Evolutionary conservation across 495 filamentous ascomycete genomes (phyloP).

Genomic region (Lasiosphaeria ovina): DNA sequence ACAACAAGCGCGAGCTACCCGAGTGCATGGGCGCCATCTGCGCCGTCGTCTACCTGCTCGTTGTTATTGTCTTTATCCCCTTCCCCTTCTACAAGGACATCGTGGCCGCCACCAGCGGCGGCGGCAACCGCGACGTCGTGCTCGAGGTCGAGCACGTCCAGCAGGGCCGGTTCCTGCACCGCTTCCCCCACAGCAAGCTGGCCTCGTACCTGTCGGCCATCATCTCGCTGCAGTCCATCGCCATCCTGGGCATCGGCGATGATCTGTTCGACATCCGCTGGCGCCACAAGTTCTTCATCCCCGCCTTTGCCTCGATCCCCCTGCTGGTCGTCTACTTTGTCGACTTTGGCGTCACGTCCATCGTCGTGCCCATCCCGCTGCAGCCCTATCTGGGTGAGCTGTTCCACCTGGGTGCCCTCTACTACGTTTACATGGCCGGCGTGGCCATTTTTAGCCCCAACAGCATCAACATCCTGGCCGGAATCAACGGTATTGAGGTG

Average conservation of each 20-base stretch:
- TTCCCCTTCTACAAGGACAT: slow-evolving; percentile 99
- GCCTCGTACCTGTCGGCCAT: slow-evolving; percentile 94
- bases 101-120: slow-evolving; percentile 90
- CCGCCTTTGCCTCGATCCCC: slow-evolving; percentile 88
- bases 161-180: slow-evolving; percentile 75
- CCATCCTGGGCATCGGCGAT: slow-evolving; percentile 89
- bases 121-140: slow-evolving; percentile 85
- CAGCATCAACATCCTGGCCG: slow-evolving; percentile 97
- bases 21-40: slow-evolving; percentile 98
- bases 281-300: slow-evolving; percentile 98
- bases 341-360: slow-evolving; percentile 92
- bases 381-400: slow-evolving; percentile 78
- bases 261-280: slow-evolving; percentile 98
- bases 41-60: slow-evolving; percentile 85
- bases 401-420: slow-evolving; percentile 82
- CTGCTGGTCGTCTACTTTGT: slow-evolving; percentile 97
- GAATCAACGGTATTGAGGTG: slow-evolving; percentile 97
- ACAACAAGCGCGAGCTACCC: slow-evolving; percentile 66
- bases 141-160: slow-evolving; percentile 65
- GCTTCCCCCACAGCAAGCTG: slow-evolving; percentile 94
- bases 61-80: slow-evolving; percentile 86
- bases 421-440: slow-evolving; percentile 95
- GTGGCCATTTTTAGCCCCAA: slow-evolving; percentile 96
- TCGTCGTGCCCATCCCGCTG: slow-evolving; percentile 83
- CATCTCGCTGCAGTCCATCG: slow-evolving; percentile 82